A percentile compares a stretch with the other conserved stretches of the same genome.
Conservation (phyloP, 1,284 basidiomycete species). For the Cronartium ribicola region DNA sequence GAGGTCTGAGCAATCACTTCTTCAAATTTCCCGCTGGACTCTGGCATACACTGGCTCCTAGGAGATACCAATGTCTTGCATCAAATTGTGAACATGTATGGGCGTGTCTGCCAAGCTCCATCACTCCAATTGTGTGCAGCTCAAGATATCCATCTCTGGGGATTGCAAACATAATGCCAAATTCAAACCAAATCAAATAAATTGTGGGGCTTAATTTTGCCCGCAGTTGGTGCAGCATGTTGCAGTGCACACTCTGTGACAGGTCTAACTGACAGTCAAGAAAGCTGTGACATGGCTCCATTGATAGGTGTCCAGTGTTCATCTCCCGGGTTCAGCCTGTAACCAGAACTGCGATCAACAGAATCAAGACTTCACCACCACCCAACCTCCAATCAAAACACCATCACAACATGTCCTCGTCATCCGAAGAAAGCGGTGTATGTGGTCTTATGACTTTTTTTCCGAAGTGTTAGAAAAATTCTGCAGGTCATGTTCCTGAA, state of each 20-base stretch:
- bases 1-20: too few species aligned
- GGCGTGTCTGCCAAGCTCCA: too few species aligned
- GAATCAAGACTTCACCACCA: background rate
- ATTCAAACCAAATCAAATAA: background rate
- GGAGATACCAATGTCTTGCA: too few species aligned
- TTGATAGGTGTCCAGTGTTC: too few species aligned
- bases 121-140: too few species aligned
- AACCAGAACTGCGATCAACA: background rate
- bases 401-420: slow-evolving; percentile 1
- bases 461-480: background rate
- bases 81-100: too few species aligned
- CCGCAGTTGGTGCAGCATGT: background rate
- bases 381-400: background rate
- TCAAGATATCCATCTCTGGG: too few species aligned
- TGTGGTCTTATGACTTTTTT: background rate
- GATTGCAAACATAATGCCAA: too few species aligned
- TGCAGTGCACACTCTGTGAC: background rate
- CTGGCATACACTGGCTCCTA: too few species aligned
- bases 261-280: too few species aligned
- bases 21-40: too few species aligned
- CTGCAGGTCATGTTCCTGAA: background rate
- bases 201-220: background rate
- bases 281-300: too few species aligned
- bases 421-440: background rate
- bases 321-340: background rate